These are phyloP conservation scores for Ogataea wickerhamii DNA, from an alignment of 805 yeast genomes.

Conservation along the genomic window DNA sequence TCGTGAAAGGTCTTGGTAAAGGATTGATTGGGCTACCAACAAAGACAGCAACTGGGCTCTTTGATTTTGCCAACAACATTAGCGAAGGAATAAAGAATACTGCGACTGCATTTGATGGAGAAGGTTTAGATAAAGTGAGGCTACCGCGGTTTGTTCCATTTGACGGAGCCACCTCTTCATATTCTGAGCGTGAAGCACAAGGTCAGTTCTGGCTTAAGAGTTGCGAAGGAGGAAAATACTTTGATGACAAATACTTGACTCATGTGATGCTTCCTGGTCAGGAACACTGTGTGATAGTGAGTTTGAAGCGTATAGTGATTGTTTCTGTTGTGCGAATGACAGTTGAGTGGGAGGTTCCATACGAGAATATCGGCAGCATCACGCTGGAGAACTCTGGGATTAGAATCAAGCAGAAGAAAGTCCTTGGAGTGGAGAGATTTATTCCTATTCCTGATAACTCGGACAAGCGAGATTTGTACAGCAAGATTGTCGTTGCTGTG, in stretches of 20 bases:
- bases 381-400: slow-evolving; percentile 79
- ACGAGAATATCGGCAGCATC: slow-evolving; percentile 63
- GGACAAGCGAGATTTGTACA: slow-evolving; percentile 64
- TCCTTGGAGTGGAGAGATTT: slow-evolving; percentile 45
- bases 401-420: slow-evolving; percentile 50
- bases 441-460: slow-evolving; percentile 72
- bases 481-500: slow-evolving; percentile 75
- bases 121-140: slow-evolving; percentile 72
- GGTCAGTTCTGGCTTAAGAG: slow-evolving; percentile 92
- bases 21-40: slow-evolving; percentile 97
- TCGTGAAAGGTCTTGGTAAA: slow-evolving; percentile 88
- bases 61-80: slow-evolving; percentile 88
- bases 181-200: slow-evolving; percentile 77
- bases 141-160: slow-evolving; percentile 72
- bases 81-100: slow-evolving; percentile 93
- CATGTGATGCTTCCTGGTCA: slow-evolving; percentile 82
- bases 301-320: slow-evolving; percentile 65
- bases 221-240: slow-evolving; percentile 74
- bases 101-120: slow-evolving; percentile 83
- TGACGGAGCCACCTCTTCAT: slow-evolving; percentile 73
- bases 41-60: slow-evolving; percentile 90
- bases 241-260: slow-evolving; percentile 74
- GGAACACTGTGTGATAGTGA: slow-evolving; percentile 71
- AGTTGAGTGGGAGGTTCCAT: slow-evolving; percentile 69
- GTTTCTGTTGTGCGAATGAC: slow-evolving; percentile 58